These are phyloP conservation scores for Begonia fuchsioides DNA, from an alignment of 306 rosid genomes.

Conservation along the genomic window DNA sequence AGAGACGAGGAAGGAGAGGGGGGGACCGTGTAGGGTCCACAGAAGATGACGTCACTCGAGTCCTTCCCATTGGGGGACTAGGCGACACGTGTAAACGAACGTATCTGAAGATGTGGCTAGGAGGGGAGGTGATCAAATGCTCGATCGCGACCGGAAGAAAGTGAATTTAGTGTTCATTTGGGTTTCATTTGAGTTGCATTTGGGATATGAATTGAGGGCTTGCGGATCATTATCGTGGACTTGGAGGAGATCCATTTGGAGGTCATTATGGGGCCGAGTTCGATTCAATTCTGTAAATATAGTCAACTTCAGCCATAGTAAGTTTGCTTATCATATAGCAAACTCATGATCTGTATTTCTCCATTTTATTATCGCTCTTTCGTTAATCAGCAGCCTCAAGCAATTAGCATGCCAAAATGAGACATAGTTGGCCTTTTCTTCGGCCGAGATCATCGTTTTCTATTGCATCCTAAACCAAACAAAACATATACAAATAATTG, in stretches of 20 bases:
- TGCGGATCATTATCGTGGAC: constrained; percentile 18
- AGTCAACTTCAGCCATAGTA: no score
- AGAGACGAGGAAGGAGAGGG: background rate
- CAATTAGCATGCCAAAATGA: no score
- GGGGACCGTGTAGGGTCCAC: constrained; percentile 10
- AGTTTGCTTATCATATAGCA: no score
- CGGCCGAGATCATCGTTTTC: constrained; percentile 63
- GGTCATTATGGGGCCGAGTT: constrained; percentile 13
- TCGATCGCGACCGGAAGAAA: constrained; percentile 22
- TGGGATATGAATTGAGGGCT: constrained; percentile 6
- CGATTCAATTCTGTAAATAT: no score
- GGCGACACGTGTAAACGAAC: constrained; percentile 28
- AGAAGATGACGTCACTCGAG: constrained; percentile 41
- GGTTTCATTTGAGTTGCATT: constrained; percentile 4
- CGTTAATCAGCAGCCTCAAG: no score
- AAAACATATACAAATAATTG: background rate
- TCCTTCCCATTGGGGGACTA: constrained; percentile 7
- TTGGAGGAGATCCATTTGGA: constrained; percentile 7
- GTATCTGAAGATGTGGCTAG: constrained; percentile 53
- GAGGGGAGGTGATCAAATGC: constrained; percentile 34
- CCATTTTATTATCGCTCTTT: no score
- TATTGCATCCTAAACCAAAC: constrained; percentile 41
- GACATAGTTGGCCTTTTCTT: constrained; percentile 21
- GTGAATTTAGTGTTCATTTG: background rate
- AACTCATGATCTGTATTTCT: no score